Evolutionary conservation across 768 basidiomycete species (phyloP).

Genomic region (Mrakia hoshinonis): DNA sequence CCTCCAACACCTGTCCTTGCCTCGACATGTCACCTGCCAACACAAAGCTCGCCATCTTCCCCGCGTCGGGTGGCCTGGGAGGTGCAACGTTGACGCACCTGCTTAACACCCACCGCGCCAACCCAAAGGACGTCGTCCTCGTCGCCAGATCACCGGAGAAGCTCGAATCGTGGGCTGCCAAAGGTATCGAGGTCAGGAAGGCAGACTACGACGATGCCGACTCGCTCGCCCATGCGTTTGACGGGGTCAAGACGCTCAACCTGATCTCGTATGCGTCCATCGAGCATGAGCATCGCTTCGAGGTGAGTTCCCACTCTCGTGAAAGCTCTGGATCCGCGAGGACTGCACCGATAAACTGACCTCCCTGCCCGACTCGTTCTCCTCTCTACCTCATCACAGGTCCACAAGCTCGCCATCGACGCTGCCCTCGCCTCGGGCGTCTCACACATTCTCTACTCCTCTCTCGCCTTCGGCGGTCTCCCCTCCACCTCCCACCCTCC

Average conservation of each 20-base stretch:
- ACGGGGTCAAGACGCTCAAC: slow-evolving; percentile 26
- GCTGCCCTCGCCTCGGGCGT: slow-evolving; percentile 25
- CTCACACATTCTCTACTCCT: slow-evolving; percentile 31
- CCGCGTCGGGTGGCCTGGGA: slow-evolving; percentile 30
- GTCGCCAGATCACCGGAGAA: background rate
- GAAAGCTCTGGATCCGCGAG: too few species aligned
- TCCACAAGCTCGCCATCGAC: slow-evolving; percentile 30
- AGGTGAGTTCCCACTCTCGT: slow-evolving; percentile 6
- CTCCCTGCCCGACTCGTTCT: background rate
- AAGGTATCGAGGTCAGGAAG: slow-evolving; percentile 11
- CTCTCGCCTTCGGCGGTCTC: slow-evolving; percentile 28
- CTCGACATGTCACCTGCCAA: background rate
- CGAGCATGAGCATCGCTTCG: slow-evolving; percentile 26
- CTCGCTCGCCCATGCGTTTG: slow-evolving; percentile 21
- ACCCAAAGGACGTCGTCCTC: background rate
- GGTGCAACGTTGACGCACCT: slow-evolving; percentile 16
- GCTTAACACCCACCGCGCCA: background rate
- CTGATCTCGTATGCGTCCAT: slow-evolving; percentile 27
- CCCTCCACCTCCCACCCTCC: background rate
- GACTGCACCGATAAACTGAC: too few species aligned
- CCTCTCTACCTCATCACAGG: slow-evolving; percentile 2
- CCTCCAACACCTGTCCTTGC: too few species aligned
- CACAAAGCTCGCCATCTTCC: slow-evolving; percentile 29
- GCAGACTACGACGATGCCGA: slow-evolving; percentile 23
- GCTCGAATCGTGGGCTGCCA: background rate